Evolutionary conservation across 164 flowering plant species (phyloP).

Genomic region (Cinnamomum micranthum): DNA sequence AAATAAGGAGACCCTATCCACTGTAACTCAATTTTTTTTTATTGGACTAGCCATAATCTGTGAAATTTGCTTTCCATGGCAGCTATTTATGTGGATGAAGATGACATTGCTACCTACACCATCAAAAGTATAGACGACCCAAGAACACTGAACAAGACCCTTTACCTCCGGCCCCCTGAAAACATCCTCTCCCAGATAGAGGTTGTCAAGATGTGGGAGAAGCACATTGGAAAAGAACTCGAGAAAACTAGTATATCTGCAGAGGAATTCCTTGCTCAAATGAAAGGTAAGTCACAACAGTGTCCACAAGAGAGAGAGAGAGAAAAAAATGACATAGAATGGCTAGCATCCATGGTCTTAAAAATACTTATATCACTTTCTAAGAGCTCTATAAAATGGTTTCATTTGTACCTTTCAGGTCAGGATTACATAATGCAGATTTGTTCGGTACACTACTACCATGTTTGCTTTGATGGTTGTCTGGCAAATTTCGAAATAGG

Average conservation of each 20-base stretch:
- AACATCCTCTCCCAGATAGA: constrained; percentile 64
- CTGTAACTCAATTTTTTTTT: too few relatives aligned
- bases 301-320: too few relatives aligned
- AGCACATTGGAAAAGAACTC: constrained; percentile 43
- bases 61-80: constrained; percentile 10
- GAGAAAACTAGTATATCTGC: constrained; percentile 31
- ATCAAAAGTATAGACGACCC: constrained; percentile 65
- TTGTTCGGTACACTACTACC: constrained; percentile 62
- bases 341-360: too few relatives aligned
- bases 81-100: constrained; percentile 60
- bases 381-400: too few relatives aligned
- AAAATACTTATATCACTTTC: too few relatives aligned
- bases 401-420: constrained; percentile 23
- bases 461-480: constrained; percentile 72
- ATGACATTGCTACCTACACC: constrained; percentile 61
- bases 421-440: constrained; percentile 47
- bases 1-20: too few relatives aligned
- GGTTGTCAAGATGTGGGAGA: constrained; percentile 63
- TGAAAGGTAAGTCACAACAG: constrained; percentile 33
- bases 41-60: too few relatives aligned
- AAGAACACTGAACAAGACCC: constrained; percentile 59
- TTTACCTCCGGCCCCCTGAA: constrained; percentile 54
- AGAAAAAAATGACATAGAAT: too few relatives aligned
- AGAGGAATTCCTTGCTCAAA: constrained; percentile 36
- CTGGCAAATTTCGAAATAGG: constrained; percentile 58